phyloP scores from a whole-genome alignment of 1,284 basidiomycete genomes.

The Schizopora paradoxa region DNA sequence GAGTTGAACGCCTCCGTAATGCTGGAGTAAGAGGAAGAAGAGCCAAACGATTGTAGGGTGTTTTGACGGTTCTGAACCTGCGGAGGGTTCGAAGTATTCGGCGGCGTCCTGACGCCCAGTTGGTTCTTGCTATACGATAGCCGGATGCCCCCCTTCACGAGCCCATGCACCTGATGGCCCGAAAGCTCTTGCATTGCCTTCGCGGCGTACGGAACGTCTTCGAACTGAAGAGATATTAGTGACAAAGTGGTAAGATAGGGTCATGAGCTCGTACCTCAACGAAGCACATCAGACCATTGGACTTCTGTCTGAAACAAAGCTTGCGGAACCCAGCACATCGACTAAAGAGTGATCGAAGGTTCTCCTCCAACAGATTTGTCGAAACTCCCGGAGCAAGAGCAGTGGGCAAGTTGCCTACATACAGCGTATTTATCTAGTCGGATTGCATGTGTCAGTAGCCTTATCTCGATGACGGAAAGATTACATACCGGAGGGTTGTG shows the following conservation, averaged over 20 bases:
- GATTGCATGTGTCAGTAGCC: conserved; percentile 9
- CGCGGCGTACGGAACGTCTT: conserved; percentile 81
- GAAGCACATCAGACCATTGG: conserved; percentile 96
- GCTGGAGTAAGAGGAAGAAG: conserved; percentile 13
- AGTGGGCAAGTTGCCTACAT: conserved; percentile 90
- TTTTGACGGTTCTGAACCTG: conserved; percentile 47
- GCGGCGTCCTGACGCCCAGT: conserved; percentile 77
- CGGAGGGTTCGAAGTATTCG: conserved; percentile 46
- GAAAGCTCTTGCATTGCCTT: conserved; percentile 86
- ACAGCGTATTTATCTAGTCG: conserved; percentile 82
- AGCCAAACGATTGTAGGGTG: conserved; percentile 16
- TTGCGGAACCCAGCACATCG: conserved; percentile 82
- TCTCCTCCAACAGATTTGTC: conserved; percentile 79
- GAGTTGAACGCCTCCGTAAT: conserved; percentile 16
- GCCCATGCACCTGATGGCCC: conserved; percentile 83
- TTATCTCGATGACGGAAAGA: conserved; percentile 13
- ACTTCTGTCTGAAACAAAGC: conserved; percentile 92
- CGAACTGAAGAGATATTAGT: conserved; percentile 55
- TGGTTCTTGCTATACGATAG: conserved; percentile 96
- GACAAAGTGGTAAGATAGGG: conserved; percentile 7
- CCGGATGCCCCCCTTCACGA: conserved; percentile 93
- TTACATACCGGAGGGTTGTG: conserved; percentile 78
- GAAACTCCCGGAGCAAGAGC: conserved; percentile 64
- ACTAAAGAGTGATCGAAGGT: conserved; percentile 76
- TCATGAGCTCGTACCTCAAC: conserved; percentile 61